Conservation (phyloP, 257 asterid genomes). For the Anisodus tanguticus region DNA sequence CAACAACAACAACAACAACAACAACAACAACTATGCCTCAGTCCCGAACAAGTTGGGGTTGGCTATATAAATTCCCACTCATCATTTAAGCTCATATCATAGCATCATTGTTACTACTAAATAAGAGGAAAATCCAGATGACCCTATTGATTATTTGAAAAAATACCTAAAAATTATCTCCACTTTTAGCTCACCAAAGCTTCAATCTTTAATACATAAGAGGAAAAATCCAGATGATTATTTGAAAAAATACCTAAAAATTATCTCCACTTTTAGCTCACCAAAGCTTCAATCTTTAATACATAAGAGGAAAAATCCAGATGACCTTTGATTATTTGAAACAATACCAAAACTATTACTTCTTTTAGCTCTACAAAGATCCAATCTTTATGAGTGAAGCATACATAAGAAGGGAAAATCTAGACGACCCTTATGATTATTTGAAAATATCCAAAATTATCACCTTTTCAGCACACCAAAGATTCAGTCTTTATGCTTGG, state of each 20-base stretch:
- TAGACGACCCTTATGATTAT: constrained; percentile 51
- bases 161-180: neutral
- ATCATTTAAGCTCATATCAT: neutral
- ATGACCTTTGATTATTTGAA: constrained; percentile 44
- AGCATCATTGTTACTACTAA: neutral
- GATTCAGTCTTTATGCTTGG: constrained; percentile 30
- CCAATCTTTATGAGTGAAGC: constrained; percentile 18
- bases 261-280: neutral
- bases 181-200: constrained; percentile 33
- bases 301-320: constrained; percentile 45
- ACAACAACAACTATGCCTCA: neutral
- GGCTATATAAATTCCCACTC: neutral
- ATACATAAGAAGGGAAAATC: constrained; percentile 37
- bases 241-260: neutral
- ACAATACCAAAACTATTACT: neutral
- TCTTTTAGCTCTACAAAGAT: constrained; percentile 33
- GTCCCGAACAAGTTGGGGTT: neutral
- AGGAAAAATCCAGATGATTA: constrained; percentile 50
- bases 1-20: neutral
- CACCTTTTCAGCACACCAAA: constrained; percentile 28
- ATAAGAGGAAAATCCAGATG: constrained; percentile 47
- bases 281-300: constrained; percentile 37
- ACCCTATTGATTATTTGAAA: constrained; percentile 41
- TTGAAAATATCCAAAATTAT: neutral
- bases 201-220: constrained; percentile 26